Conservation (phyloP, 192 early-diverging fungal genomes). For the Cetraspora pellucida region DNA sequence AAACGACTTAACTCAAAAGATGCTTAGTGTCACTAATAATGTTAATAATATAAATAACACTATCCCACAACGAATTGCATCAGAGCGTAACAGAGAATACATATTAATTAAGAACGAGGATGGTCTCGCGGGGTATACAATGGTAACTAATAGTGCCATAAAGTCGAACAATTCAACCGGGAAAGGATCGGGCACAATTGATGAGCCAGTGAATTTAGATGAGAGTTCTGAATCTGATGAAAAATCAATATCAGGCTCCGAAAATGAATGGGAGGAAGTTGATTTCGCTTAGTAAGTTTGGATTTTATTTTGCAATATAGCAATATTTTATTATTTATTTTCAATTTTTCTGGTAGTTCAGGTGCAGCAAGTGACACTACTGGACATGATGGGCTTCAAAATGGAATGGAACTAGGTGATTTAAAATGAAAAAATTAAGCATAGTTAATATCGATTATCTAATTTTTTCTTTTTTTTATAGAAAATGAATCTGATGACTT, state of each 20-base stretch:
- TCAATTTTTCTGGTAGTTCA: too few species aligned
- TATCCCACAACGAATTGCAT: conserved; percentile 68
- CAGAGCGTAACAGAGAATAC: conserved; percentile 81
- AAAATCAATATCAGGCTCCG: conserved; percentile 16
- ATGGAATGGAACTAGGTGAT: too few species aligned
- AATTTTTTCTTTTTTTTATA: too few species aligned
- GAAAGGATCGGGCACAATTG: conserved; percentile 30
- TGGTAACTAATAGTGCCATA: conserved; percentile 46
- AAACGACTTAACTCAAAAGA: conserved; percentile 82
- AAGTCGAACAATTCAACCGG: not conserved
- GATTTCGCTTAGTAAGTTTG: too few species aligned
- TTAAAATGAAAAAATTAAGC: too few species aligned
- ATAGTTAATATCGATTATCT: too few species aligned
- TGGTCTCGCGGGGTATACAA: conserved; percentile 65
- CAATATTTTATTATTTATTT: too few species aligned
- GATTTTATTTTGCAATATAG: too few species aligned
- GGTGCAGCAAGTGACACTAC: too few species aligned
- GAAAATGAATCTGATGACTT: conserved; percentile 15
- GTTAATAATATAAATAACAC: conserved; percentile 39
- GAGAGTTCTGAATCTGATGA: conserved; percentile 31
- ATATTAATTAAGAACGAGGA: conserved; percentile 85
- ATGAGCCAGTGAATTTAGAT: conserved; percentile 40
- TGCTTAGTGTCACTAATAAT: conserved; percentile 50
- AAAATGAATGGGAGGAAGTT: too few species aligned
- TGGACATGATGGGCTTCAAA: too few species aligned